Base-by-base conservation (phyloP, 805 yeast genomes). In the Suhomyces emberorum region DNA sequence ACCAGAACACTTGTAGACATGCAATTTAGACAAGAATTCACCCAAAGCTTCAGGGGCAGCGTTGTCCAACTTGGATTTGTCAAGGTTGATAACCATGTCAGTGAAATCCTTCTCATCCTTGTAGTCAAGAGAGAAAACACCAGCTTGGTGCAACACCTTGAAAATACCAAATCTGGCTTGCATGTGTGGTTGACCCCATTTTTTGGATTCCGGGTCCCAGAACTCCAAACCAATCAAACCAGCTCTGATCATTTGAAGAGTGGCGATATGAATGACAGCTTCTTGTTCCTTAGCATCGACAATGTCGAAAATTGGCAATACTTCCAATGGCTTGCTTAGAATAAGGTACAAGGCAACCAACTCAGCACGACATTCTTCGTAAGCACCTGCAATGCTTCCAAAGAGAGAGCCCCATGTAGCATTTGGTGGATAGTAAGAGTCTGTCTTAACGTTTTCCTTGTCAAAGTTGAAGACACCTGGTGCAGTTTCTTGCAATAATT, bases 161-260 rank as follows among this genome's bases (percentile, higher is more conserved):
- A 85, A 71, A 48, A 88, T 87, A 21, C 93, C 86, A 62, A 74
- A 88, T 59, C 96, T 72, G 3, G 95, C 96, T 65, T 87, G 95
- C 88, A 87, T 86, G 58, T 88, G 96, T 10, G 96, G 81, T 65
- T 88, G 96, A 20, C 96, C 96, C 95, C 96, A 88, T 62, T 86
- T 87, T 41, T 69, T 65, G 19, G 86, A 73, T 30, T 62, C 61
- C 26, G 95, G 95, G 59, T 88, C 95, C 88, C 95, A 88, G 57
- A 74, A 85, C 59, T 88, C 95, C 54, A 88, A 70, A 6, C 85
- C 91, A 23, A 83, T 53, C 33, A 88, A 66, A 40, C 96, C 96
- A 4, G 95, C 95, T 49, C 95, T 74, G 17, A 88, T 83, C 96
- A 88, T 88, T 46, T 77, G 79, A 45, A 87, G 63, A 47, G 80